These are phyloP conservation scores for Tetrapisispora namnaoensis DNA, from an alignment of 805 yeast species.

Conservation along the genomic window DNA sequence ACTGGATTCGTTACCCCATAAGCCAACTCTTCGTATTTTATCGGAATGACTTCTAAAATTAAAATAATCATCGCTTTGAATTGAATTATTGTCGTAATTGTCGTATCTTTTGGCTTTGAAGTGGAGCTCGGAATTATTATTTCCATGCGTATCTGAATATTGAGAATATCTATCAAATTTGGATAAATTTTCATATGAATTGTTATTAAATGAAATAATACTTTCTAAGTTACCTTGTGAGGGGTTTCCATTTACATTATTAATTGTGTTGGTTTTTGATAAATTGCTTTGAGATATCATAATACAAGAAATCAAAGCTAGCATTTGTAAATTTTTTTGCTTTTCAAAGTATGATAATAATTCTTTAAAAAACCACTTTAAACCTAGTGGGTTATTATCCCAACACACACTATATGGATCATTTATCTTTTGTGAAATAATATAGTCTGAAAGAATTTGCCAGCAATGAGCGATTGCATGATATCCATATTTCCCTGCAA, in stretches of 20 bases:
- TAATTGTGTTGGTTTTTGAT: background rate
- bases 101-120: background rate
- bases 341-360: conserved; percentile 56
- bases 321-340: conserved; percentile 69
- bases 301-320: conserved; percentile 78
- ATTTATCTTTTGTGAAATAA: conserved; percentile 21
- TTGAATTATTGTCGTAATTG: conserved; percentile 9
- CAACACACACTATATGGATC: conserved; percentile 43
- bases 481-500: conserved; percentile 56
- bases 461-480: conserved; percentile 64
- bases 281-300: conserved; percentile 28
- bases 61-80: conserved; percentile 22
- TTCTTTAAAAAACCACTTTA: conserved; percentile 51
- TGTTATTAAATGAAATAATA: conserved; percentile 12
- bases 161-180: conserved; percentile 12
- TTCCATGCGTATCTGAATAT: conserved; percentile 8
- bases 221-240: conserved; percentile 10
- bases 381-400: conserved; percentile 77
- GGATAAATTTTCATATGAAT: conserved; percentile 5
- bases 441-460: conserved; percentile 43
- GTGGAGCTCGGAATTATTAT: conserved; percentile 2
- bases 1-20: background rate
- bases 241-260: background rate
- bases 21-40: background rate
- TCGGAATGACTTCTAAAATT: conserved; percentile 5